A percentile compares a stretch with the other conserved stretches of the same genome.
Evolutionary conservation across 169 alveolate species (phyloP).

Genomic region (Perkinsus marinus): DNA sequence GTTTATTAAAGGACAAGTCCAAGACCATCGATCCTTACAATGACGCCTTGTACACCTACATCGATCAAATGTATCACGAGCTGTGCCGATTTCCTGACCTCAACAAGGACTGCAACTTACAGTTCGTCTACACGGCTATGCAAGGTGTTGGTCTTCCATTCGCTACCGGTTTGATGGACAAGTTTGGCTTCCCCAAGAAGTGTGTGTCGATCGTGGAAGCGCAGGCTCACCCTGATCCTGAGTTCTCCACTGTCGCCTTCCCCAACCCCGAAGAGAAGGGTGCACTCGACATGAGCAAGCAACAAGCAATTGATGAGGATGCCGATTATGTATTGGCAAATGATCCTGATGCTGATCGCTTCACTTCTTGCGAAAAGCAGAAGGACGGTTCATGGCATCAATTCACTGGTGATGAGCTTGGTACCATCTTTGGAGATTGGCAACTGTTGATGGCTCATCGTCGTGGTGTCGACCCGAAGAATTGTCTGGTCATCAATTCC

Average conservation of each 20-base stretch:
- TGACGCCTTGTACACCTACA: constrained; percentile 7
- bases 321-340: constrained; percentile 39
- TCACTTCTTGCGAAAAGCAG: constrained; percentile 43
- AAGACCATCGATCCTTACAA: constrained; percentile 35
- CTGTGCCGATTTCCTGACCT: background rate
- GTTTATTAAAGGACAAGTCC: constrained; percentile 28
- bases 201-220: constrained; percentile 22
- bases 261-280: constrained; percentile 49
- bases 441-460: constrained; percentile 14
- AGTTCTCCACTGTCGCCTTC: constrained; percentile 43
- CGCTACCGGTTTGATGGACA: constrained; percentile 32
- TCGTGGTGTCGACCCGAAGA: constrained; percentile 18
- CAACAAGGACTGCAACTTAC: constrained; percentile 30
- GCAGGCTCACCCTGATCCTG: constrained; percentile 42
- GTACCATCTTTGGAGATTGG: constrained; percentile 34
- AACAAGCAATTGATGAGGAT: constrained; percentile 29
- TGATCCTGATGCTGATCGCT: constrained; percentile 56
- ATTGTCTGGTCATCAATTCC: constrained; percentile 36
- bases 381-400: constrained; percentile 37
- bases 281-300: constrained; percentile 33
- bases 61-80: no score
- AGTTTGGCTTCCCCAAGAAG: constrained; percentile 33
- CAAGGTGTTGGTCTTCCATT: constrained; percentile 53
- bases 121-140: constrained; percentile 46
- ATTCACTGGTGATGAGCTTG: constrained; percentile 46